These are phyloP conservation scores for Batrachochytrium dendrobatidis DNA, from an alignment of 371 early-diverging fungal genomes.

Conservation along the genomic window DNA sequence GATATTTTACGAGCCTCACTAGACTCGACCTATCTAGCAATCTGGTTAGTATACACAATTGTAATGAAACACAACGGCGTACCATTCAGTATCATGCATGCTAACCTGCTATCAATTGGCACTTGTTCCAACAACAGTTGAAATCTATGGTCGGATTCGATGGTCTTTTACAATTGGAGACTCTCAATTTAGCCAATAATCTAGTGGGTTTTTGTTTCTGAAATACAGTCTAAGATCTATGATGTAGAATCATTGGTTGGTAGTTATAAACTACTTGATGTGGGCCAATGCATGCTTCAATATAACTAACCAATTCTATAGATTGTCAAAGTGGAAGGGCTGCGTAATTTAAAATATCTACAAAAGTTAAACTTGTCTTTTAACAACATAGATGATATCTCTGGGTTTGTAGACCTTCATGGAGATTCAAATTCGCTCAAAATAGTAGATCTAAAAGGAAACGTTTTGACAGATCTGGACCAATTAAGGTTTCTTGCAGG, in stretches of 20 bases:
- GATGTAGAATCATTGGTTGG: too few species aligned
- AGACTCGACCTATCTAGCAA: slow-evolving; percentile 28
- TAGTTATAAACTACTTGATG: too few species aligned
- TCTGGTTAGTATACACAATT: slow-evolving; percentile 8
- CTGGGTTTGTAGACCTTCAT: slow-evolving; percentile 23
- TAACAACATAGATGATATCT: slow-evolving; percentile 30
- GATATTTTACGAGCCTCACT: slow-evolving; percentile 10
- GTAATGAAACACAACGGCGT: too few species aligned
- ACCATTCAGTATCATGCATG: too few species aligned
- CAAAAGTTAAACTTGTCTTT: slow-evolving; percentile 30
- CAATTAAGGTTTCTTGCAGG: slow-evolving; percentile 28
- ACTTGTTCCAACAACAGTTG: too few species aligned
- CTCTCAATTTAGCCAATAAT: slow-evolving; percentile 36
- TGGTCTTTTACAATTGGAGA: slow-evolving; percentile 12
- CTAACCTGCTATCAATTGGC: too few species aligned
- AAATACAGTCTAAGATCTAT: too few species aligned
- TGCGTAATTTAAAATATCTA: slow-evolving; percentile 18
- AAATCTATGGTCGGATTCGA: slow-evolving; percentile 20
- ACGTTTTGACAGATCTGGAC: slow-evolving; percentile 19
- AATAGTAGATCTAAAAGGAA: slow-evolving; percentile 34
- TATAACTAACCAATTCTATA: too few species aligned
- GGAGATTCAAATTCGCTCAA: slow-evolving; percentile 20
- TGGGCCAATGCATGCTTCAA: too few species aligned
- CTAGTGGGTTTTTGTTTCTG: slow-evolving; percentile 14
- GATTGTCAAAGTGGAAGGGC: slow-evolving; percentile 23